A percentile compares a stretch with the other conserved stretches of the same genome.
These are phyloP conservation scores for Leishmania martiniquensis DNA, from an alignment of 208 protist genomes.

Conservation along the genomic window DNA sequence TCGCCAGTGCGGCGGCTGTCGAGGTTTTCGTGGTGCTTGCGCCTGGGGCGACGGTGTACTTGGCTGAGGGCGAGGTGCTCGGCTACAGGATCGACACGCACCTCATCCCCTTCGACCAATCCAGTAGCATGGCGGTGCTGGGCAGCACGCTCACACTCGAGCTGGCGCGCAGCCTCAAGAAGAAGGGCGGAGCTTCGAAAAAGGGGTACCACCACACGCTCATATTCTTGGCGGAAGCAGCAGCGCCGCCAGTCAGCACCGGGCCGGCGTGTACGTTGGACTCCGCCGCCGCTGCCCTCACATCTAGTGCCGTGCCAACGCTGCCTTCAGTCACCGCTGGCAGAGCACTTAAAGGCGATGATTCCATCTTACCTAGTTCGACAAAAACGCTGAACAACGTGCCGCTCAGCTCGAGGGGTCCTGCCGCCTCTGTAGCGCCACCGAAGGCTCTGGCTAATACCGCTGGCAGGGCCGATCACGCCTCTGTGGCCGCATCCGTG, in stretches of 20 bases:
- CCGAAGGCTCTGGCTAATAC: not conserved
- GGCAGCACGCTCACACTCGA: constrained; percentile 32
- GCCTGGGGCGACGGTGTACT: constrained; percentile 34
- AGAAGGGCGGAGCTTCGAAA: constrained; percentile 10
- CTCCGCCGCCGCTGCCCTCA: not conserved
- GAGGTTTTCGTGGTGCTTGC: constrained; percentile 39
- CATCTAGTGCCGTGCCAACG: not conserved
- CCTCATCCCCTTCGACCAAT: constrained; percentile 34
- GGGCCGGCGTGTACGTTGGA: not conserved
- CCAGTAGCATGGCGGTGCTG: constrained; percentile 39
- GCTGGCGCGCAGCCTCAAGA: constrained; percentile 6
- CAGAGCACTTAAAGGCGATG: not conserved
- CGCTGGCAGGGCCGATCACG: not conserved
- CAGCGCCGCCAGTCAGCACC: not conserved
- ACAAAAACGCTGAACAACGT: not conserved
- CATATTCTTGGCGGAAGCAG: constrained; percentile 11
- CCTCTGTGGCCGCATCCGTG: not conserved
- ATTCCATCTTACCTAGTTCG: not conserved
- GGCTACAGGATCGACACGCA: constrained; percentile 36
- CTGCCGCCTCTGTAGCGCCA: too few relatives aligned
- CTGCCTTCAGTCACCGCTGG: not conserved
- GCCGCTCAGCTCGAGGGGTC: not conserved
- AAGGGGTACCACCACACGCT: constrained; percentile 27
- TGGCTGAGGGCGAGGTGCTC: constrained; percentile 32
- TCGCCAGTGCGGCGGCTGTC: constrained; percentile 6